A percentile compares a stretch with the other conserved stretches of the same genome.
Evolutionary conservation across 2,329 filamentous ascomycete species (phyloP).

Genomic region (Apiospora malaysiana): DNA sequence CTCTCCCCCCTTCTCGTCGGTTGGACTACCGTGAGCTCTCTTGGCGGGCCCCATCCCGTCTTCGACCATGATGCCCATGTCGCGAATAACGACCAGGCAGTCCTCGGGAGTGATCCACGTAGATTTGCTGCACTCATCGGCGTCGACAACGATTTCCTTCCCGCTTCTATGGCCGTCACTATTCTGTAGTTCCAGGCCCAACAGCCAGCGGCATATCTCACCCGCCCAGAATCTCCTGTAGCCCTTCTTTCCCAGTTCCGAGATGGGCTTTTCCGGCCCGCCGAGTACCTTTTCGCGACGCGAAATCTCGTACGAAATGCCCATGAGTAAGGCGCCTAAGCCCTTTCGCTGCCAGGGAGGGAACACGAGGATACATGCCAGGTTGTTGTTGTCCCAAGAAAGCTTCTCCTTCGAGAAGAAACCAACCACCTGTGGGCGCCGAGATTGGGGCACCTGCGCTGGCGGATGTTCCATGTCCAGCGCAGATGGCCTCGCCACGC

Average conservation of each 20-base stretch:
- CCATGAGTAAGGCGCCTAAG: constrained; percentile 87
- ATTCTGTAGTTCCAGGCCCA: constrained; percentile 45
- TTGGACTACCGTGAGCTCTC: background rate
- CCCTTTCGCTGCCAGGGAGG: constrained; percentile 94
- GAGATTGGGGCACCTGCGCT: constrained; percentile 17
- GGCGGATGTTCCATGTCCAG: background rate
- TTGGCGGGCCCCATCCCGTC: constrained; percentile 54
- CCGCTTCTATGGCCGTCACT: background rate
- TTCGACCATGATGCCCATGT: constrained; percentile 74
- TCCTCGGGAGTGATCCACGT: constrained; percentile 90
- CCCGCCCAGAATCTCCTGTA: constrained; percentile 88
- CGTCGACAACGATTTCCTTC: constrained; percentile 61
- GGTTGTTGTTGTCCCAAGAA: constrained; percentile 98
- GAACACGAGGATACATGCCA: constrained; percentile 95
- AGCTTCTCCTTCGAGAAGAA: constrained; percentile 99
- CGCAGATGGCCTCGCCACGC: constrained; percentile 18
- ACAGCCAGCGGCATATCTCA: constrained; percentile 76
- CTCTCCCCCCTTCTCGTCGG: constrained; percentile 24
- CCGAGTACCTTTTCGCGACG: constrained; percentile 82
- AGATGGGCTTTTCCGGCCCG: constrained; percentile 92
- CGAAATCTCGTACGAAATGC: constrained; percentile 90
- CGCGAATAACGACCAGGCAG: constrained; percentile 76
- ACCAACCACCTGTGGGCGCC: constrained; percentile 72
- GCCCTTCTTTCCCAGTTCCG: constrained; percentile 80
- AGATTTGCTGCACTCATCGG: constrained; percentile 73